Evolutionary conservation across 2,329 filamentous ascomycete species (phyloP).

Genomic region (Aphanoascus verrucosus): DNA sequence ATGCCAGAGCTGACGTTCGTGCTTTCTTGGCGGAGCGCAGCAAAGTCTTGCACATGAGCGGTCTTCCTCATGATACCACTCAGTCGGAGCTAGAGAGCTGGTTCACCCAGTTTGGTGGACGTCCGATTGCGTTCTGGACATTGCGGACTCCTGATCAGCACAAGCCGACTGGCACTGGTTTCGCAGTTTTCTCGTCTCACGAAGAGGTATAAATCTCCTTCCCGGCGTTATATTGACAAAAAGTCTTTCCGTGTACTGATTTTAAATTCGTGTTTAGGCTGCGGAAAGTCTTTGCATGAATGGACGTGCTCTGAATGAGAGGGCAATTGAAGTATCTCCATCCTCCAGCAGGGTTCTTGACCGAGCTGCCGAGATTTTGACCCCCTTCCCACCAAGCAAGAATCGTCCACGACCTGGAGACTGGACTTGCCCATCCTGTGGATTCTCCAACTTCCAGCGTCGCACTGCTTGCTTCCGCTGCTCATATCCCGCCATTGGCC

Average conservation of each 20-base stretch:
- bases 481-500: slow-evolving; percentile 90
- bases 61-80: slow-evolving; percentile 92
- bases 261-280: slow-evolving; percentile 48
- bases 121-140: slow-evolving; percentile 98
- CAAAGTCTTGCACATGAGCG: slow-evolving; percentile 97
- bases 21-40: slow-evolving; percentile 93
- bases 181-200: slow-evolving; percentile 96
- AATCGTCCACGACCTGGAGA: slow-evolving; percentile 94
- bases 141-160: slow-evolving; percentile 95
- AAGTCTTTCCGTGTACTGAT: slow-evolving; percentile 14
- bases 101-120: slow-evolving; percentile 97
- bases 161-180: slow-evolving; percentile 97
- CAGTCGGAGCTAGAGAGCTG: slow-evolving; percentile 98
- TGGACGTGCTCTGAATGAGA: slow-evolving; percentile 92
- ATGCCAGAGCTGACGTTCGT: slow-evolving; percentile 88
- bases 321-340: slow-evolving; percentile 96
- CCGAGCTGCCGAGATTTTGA: slow-evolving; percentile 88
- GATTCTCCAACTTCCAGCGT: slow-evolving; percentile 98
- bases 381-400: slow-evolving; percentile 95
- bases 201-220: slow-evolving; percentile 64
- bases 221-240: neutral
- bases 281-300: slow-evolving; percentile 99
- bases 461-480: slow-evolving; percentile 98
- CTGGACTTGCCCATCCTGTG: slow-evolving; percentile 97
- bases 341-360: slow-evolving; percentile 95